Conservation (phyloP, 371 early-diverging fungal species). For the Enterocytospora artemiae region DNA sequence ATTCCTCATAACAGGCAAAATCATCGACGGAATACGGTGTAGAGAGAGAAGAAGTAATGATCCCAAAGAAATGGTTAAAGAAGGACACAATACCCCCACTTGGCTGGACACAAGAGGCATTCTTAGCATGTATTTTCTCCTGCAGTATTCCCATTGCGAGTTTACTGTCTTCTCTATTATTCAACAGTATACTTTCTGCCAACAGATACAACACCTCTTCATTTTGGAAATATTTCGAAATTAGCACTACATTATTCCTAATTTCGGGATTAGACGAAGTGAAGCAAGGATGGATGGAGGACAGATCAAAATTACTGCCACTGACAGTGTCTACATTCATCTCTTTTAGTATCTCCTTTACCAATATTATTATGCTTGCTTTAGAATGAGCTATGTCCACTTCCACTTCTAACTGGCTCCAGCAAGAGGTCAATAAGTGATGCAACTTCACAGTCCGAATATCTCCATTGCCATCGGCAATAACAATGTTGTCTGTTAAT, state of each 20-base stretch:
- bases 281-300: conserved; percentile 37
- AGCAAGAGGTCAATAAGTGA: conserved; percentile 32
- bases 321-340: conserved; percentile 4
- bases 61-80: conserved; percentile 29
- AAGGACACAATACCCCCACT: neutral
- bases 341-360: conserved; percentile 24
- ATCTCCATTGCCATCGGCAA: no score
- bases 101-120: no score
- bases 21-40: conserved; percentile 32
- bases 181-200: conserved; percentile 36
- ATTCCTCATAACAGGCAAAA: conserved; percentile 43
- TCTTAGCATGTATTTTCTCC: no score
- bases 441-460: conserved; percentile 16
- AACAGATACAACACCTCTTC: conserved; percentile 30
- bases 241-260: conserved; percentile 16
- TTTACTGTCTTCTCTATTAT: conserved; percentile 34
- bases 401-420: conserved; percentile 45
- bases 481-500: no score
- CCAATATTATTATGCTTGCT: conserved; percentile 39
- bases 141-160: conserved; percentile 27
- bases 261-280: conserved; percentile 28
- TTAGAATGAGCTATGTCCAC: conserved; percentile 50
- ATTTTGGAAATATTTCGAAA: conserved; percentile 9
- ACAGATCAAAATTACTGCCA: neutral
- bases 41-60: conserved; percentile 10